These are phyloP conservation scores for Clavispora phyllophila DNA, from an alignment of 805 yeast genomes.

Conservation along the genomic window DNA sequence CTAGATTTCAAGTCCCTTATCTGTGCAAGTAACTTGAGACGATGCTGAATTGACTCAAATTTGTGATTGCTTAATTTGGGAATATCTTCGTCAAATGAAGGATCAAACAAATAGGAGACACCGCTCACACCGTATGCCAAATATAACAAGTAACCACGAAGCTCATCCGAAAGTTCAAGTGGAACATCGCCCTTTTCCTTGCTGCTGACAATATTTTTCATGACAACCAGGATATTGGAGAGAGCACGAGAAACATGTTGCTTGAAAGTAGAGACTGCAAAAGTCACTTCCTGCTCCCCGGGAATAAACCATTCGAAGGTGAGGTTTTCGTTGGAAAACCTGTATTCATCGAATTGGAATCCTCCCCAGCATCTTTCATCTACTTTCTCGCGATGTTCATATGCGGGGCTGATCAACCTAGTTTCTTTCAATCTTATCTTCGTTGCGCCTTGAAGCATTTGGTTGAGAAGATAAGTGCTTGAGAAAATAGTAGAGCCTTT, in stretches of 20 bases:
- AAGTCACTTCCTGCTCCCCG: constrained; percentile 44
- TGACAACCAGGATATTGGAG: constrained; percentile 34
- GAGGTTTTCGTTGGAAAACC: constrained; percentile 47
- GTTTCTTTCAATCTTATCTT: constrained; percentile 55
- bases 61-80: constrained; percentile 31
- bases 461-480: constrained; percentile 60
- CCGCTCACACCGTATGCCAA: constrained; percentile 65
- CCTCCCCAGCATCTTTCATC: constrained; percentile 70
- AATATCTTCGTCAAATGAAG: constrained; percentile 51
- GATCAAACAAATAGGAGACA: constrained; percentile 65
- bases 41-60: constrained; percentile 28
- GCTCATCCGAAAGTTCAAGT: constrained; percentile 42
- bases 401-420: constrained; percentile 47
- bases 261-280: constrained; percentile 58
- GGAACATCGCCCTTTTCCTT: constrained; percentile 14
- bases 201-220: constrained; percentile 16
- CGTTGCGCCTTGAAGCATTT: constrained; percentile 58
- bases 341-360: constrained; percentile 49
- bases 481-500: constrained; percentile 61
- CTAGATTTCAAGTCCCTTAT: constrained; percentile 22
- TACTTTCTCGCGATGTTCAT: constrained; percentile 31
- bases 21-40: constrained; percentile 30
- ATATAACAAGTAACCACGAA: constrained; percentile 51
- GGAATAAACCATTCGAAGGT: constrained; percentile 78
- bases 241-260: constrained; percentile 42